A percentile compares a stretch with the other conserved stretches of the same genome.
phyloP scores from a whole-genome alignment of 2,329 filamentous ascomycete species.

The Colletotrichum simmondsii region DNA sequence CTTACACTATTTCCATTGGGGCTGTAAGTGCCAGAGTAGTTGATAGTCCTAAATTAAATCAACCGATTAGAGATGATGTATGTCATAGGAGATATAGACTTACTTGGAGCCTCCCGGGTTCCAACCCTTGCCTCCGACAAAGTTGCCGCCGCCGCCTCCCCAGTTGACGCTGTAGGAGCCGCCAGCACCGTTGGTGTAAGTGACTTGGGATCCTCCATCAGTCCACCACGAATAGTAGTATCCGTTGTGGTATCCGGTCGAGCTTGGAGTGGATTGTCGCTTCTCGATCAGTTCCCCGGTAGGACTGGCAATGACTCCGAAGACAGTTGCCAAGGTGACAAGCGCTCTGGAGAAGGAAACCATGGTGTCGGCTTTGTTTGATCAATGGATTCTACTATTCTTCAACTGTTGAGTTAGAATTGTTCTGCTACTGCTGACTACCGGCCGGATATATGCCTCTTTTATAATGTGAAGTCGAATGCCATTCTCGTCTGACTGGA shows the following conservation, averaged over 20 bases:
- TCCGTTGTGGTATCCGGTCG: conserved; percentile 44
- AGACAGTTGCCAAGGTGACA: neutral
- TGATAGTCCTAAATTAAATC: conserved; percentile 29
- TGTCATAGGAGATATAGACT: neutral
- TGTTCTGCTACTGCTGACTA: neutral
- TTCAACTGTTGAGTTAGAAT: neutral
- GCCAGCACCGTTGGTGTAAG: conserved; percentile 54
- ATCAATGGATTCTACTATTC: neutral
- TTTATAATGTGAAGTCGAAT: neutral
- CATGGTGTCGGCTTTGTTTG: neutral
- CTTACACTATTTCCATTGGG: conserved; percentile 40
- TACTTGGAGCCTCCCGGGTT: conserved; percentile 57
- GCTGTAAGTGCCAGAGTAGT: conserved; percentile 42
- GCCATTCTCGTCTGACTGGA: neutral
- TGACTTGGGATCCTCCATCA: conserved; percentile 49
- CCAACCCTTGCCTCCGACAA: conserved; percentile 70
- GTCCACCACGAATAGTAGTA: conserved; percentile 59
- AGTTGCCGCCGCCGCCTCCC: conserved; percentile 57
- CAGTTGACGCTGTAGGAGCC: conserved; percentile 58
- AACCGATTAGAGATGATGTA: neutral
- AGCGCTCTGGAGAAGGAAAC: neutral
- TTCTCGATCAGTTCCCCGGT: neutral
- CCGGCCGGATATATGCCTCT: neutral
- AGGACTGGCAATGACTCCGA: neutral
- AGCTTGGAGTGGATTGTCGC: conserved; percentile 41